Percentiles rank a stretch among this genome's conserved stretches.
phyloP scores from a whole-genome alignment of 192 early-diverging fungal species.

The Coemansia sp. region DNA sequence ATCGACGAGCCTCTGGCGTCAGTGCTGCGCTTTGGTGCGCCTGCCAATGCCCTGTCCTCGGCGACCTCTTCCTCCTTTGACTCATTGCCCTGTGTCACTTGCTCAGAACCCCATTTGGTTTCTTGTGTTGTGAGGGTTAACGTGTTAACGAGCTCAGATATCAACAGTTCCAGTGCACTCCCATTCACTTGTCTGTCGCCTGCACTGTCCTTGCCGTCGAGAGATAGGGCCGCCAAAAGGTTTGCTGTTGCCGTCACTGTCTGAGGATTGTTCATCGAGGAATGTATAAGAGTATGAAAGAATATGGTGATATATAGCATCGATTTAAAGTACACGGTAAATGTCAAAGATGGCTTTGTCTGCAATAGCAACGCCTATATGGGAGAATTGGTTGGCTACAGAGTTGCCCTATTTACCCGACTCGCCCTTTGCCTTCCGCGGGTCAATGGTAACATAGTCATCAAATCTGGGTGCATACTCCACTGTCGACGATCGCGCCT shows the following conservation, averaged over 20 bases:
- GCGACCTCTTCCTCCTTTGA: not conserved
- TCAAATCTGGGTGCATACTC: conserved; percentile 58
- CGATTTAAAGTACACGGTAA: not conserved
- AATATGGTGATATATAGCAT: not conserved
- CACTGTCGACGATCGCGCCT: conserved; percentile 52
- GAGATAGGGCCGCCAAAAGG: conserved; percentile 38
- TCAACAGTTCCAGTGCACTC: conserved; percentile 45
- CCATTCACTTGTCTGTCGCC: conserved; percentile 41
- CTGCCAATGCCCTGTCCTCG: not conserved
- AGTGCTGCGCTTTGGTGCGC: not conserved
- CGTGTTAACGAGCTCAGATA: conserved; percentile 48
- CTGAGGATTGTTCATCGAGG: not conserved
- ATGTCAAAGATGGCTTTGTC: not conserved
- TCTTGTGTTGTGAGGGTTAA: conserved; percentile 37
- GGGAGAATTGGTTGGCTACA: not conserved
- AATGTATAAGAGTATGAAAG: not conserved
- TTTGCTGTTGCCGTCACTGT: not conserved
- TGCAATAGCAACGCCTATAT: not conserved
- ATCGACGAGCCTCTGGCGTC: not conserved
- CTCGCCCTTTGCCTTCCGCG: conserved; percentile 21
- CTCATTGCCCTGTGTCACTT: conserved; percentile 13
- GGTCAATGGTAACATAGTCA: conserved; percentile 75
- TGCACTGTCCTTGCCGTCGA: conserved; percentile 28
- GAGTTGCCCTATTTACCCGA: not conserved
- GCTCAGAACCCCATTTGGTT: conserved; percentile 25